Evolutionary conservation across 1,284 basidiomycete species (phyloP).

Genomic region (Sanghuangporus baumii): DNA sequence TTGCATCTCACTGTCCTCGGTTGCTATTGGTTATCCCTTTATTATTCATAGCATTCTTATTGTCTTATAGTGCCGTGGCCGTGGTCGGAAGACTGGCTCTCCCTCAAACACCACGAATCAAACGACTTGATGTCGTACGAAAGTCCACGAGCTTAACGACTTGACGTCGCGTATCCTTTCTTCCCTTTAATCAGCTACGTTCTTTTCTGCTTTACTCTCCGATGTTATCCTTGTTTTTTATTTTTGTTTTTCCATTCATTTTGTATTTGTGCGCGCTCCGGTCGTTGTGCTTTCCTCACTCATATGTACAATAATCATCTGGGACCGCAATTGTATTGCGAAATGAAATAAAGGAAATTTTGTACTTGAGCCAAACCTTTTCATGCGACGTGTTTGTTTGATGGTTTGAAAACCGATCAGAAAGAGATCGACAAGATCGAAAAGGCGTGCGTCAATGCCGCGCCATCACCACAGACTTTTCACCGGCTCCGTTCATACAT

Average conservation of each 20-base stretch:
- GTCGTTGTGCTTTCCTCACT: background rate
- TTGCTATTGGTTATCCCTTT: background rate
- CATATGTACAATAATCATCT: background rate
- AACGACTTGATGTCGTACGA: constrained; percentile 8
- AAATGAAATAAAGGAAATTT: background rate
- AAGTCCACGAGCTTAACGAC: background rate
- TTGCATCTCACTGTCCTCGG: background rate
- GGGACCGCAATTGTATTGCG: background rate
- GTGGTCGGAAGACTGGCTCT: constrained; percentile 2
- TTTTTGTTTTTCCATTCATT: background rate
- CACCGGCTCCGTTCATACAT: no score
- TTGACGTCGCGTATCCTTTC: background rate
- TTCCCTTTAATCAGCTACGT: background rate
- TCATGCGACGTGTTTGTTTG: background rate
- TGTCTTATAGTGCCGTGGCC: background rate
- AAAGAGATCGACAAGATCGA: background rate
- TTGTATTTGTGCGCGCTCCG: background rate
- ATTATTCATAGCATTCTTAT: background rate
- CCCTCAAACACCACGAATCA: background rate
- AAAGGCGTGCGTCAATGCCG: background rate
- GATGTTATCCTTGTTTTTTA: background rate
- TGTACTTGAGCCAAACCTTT: background rate
- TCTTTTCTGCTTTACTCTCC: background rate
- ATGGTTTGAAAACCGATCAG: no score
- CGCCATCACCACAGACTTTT: background rate